phyloP scores from a whole-genome alignment of 1,139 yeast genomes.

The Taphrina wiesneri region DNA sequence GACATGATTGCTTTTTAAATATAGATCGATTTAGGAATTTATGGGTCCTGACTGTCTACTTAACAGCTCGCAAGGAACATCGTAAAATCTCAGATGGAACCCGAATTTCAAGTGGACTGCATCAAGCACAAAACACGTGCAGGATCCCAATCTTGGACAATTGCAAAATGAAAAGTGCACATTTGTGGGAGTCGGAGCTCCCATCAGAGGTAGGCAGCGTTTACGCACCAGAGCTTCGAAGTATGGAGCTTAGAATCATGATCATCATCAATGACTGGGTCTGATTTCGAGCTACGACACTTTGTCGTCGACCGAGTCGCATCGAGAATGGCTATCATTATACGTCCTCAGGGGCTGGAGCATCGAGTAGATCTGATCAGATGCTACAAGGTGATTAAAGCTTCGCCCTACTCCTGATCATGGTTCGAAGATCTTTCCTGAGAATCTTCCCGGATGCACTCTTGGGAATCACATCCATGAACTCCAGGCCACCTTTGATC shows the following conservation, averaged over 20 bases:
- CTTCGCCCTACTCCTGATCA: constrained; percentile 25
- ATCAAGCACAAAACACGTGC: neutral
- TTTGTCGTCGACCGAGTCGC: no score
- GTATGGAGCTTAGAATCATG: no score
- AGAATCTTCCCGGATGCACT: constrained; percentile 48
- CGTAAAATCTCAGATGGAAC: constrained; percentile 3
- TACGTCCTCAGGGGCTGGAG: neutral
- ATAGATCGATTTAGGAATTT: neutral
- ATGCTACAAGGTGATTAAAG: neutral
- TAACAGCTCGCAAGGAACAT: constrained; percentile 14
- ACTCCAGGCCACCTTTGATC: constrained; percentile 49
- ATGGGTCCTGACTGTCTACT: constrained; percentile 27
- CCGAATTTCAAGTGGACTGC: constrained; percentile 4
- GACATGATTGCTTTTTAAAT: constrained; percentile 8
- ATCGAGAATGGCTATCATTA: no score
- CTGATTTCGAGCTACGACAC: no score
- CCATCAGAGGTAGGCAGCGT: no score
- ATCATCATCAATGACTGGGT: no score
- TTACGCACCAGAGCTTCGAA: no score
- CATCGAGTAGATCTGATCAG: neutral
- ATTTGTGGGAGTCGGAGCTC: no score
- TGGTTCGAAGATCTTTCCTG: constrained; percentile 38
- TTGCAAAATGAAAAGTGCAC: no score
- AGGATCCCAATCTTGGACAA: no score
- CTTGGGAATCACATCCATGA: constrained; percentile 47